Percentiles rank a stretch among this genome's conserved stretches.
Conservation (phyloP, 345 rosid genomes). For the Eucalyptus melliodora region DNA sequence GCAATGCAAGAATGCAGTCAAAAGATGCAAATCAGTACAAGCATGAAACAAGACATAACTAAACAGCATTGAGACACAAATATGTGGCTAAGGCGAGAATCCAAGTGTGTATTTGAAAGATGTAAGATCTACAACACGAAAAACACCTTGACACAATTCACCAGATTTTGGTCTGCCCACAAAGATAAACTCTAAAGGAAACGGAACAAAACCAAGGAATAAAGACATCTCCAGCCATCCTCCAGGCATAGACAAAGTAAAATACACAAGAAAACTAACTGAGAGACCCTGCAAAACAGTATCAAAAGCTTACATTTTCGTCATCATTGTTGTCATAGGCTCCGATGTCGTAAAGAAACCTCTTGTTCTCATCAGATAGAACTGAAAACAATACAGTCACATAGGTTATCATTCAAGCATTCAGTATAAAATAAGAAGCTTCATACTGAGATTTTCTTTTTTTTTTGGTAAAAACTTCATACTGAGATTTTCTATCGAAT, state of each 20-base stretch:
- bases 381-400: conserved; percentile 13
- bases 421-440: background rate
- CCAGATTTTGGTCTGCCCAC: background rate
- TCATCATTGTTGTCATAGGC: conserved; percentile 59
- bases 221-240: background rate
- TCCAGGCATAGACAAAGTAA: background rate
- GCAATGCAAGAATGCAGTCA: background rate
- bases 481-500: background rate
- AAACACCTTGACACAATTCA: background rate
- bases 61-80: background rate
- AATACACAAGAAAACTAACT: background rate
- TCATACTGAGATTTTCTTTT: background rate
- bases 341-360: conserved; percentile 82
- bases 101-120: background rate
- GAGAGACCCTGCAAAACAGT: background rate
- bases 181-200: background rate
- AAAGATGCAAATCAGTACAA: background rate
- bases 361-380: conserved; percentile 68
- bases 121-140: background rate
- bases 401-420: background rate
- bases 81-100: background rate
- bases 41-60: background rate
- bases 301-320: conserved; percentile 25
- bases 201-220: background rate
- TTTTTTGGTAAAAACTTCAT: background rate